Conservation (phyloP, 108 stramenopile genomes). For the Cyclotella cryptica region DNA sequence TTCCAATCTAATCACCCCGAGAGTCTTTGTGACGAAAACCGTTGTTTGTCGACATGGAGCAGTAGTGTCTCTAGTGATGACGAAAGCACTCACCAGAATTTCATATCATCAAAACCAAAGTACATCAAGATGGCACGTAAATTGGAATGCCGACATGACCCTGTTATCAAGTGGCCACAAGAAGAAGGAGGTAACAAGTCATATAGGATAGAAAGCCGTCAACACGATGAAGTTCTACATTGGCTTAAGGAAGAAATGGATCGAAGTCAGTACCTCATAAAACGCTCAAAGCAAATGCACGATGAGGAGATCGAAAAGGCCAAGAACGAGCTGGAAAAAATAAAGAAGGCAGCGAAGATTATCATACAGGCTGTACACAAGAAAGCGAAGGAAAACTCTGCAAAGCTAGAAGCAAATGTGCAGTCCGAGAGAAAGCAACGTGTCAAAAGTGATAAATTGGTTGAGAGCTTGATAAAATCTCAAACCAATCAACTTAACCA, state of each 20-base stretch:
- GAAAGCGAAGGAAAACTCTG: constrained; percentile 50
- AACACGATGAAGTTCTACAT: constrained; percentile 47
- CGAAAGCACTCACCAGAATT: constrained; percentile 12
- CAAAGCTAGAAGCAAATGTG: constrained; percentile 41
- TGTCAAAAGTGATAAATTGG: constrained; percentile 35
- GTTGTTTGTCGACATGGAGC: background rate
- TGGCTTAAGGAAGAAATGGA: constrained; percentile 56
- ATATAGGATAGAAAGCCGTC: background rate
- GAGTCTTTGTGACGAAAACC: background rate
- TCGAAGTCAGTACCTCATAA: constrained; percentile 47
- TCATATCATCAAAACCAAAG: constrained; percentile 26
- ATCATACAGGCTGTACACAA: constrained; percentile 50
- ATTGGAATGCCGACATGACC: background rate
- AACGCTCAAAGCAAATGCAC: constrained; percentile 45
- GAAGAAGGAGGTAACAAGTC: background rate
- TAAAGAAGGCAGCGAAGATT: constrained; percentile 51
- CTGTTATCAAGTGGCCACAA: background rate
- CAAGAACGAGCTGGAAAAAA: constrained; percentile 42
- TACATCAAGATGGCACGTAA: background rate
- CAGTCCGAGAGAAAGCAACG: constrained; percentile 39
- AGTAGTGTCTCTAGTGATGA: constrained; percentile 14
- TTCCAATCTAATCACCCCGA: constrained; percentile 7
- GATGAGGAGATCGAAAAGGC: constrained; percentile 45
- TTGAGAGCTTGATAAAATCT: constrained; percentile 44
- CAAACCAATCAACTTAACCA: constrained; percentile 42